Percentiles rank a stretch among this genome's conserved stretches.
These are phyloP conservation scores for Alliaria petiolata DNA, from an alignment of 345 rosid genomes.

Conservation along the genomic window DNA sequence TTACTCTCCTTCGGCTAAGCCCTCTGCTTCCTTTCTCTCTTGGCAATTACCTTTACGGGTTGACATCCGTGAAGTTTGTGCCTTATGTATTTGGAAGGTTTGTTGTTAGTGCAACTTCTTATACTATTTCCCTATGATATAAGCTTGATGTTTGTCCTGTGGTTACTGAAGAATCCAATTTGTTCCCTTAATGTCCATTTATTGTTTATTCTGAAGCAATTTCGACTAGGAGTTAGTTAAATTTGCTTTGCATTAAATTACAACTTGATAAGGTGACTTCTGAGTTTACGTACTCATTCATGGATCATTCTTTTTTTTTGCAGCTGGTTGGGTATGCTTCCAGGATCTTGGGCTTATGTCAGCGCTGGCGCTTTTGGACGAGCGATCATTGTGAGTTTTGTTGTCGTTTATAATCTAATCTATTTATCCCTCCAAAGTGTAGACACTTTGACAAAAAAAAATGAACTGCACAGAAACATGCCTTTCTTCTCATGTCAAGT, in stretches of 20 bases:
- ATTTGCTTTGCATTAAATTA: neutral
- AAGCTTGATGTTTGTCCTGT: no score
- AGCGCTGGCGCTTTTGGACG: slow-evolving; percentile 97
- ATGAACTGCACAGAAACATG: no score
- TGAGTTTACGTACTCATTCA: neutral
- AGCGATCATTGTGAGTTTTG: slow-evolving; percentile 74
- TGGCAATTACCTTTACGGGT: slow-evolving; percentile 88
- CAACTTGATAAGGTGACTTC: neutral
- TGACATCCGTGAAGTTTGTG: slow-evolving; percentile 89
- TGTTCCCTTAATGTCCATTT: no score
- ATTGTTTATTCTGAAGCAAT: no score
- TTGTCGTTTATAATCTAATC: neutral
- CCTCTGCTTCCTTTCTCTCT: slow-evolving; percentile 97
- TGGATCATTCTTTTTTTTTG: slow-evolving; percentile 22
- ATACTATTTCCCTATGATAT: neutral
- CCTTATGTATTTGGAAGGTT: slow-evolving; percentile 97
- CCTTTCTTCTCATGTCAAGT: slow-evolving; percentile 5
- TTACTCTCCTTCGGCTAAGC: slow-evolving; percentile 88
- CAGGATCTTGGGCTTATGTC: slow-evolving; percentile 98
- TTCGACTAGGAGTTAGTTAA: neutral
- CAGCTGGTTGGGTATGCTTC: slow-evolving; percentile 99
- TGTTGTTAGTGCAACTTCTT: slow-evolving; percentile 10
- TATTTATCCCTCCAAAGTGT: no score
- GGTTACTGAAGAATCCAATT: no score
- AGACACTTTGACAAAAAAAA: no score